A percentile compares a stretch with the other conserved stretches of the same genome.
phyloP scores from a whole-genome alignment of 305 asterid genomes.

The Rubia peregrina region DNA sequence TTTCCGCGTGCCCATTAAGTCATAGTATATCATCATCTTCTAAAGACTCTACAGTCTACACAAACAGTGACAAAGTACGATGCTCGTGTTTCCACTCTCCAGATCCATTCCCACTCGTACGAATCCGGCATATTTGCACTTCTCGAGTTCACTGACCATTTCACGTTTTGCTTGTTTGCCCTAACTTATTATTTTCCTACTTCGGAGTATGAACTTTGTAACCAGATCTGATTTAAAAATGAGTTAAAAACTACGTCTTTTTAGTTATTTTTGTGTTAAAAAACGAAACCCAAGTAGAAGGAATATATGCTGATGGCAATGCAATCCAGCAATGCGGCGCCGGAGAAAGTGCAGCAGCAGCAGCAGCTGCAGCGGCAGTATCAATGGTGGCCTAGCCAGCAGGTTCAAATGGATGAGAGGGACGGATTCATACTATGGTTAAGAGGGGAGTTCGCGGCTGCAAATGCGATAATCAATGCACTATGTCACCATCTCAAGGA shows the following conservation, averaged over 20 bases:
- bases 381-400: conserved; percentile 60
- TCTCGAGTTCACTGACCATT: not conserved
- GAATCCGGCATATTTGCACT: not conserved
- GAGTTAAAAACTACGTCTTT: not conserved
- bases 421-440: conserved; percentile 72
- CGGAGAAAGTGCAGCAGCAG: conserved; percentile 49
- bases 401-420: conserved; percentile 55
- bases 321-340: conserved; percentile 56
- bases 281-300: not conserved
- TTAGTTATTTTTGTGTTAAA: conserved; percentile 4
- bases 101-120: too few species aligned
- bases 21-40: conserved; percentile 4
- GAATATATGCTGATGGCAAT: conserved; percentile 37
- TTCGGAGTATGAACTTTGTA: too few species aligned
- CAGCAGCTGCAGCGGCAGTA: conserved; percentile 14
- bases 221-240: not conserved
- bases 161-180: not conserved
- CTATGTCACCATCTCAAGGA: conserved; percentile 70
- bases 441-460: conserved; percentile 83
- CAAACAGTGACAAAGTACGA: too few species aligned
- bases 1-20: conserved; percentile 26
- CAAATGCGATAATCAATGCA: conserved; percentile 84
- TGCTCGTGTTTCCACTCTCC: too few species aligned
- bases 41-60: too few species aligned
- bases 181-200: too few species aligned